phyloP scores from a whole-genome alignment of 2,329 filamentous ascomycete species.

The Claviceps sp. region DNA sequence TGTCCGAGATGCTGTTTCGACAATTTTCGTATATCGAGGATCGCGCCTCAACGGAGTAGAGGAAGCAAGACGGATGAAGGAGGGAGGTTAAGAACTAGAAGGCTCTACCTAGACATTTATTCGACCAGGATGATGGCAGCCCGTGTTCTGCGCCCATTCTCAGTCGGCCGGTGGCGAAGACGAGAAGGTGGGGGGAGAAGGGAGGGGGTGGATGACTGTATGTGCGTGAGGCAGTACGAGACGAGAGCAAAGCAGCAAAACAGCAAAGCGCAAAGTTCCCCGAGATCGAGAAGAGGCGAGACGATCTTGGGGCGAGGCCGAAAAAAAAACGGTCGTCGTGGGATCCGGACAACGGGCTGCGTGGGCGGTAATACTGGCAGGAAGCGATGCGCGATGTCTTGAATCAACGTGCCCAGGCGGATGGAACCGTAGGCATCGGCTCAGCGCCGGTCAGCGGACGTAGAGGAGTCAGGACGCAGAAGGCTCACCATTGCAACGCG shows the following conservation, averaged over 20 bases:
- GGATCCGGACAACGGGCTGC: too few relatives aligned
- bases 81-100: conserved; percentile 8
- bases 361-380: too few relatives aligned
- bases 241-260: not conserved
- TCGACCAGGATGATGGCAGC: conserved; percentile 11
- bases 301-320: too few relatives aligned
- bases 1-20: not conserved
- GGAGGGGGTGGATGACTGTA: not conserved
- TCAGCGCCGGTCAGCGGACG: too few relatives aligned
- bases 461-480: too few relatives aligned
- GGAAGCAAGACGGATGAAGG: not conserved
- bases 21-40: not conserved
- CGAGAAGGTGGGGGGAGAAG: not conserved
- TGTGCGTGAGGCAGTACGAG: not conserved
- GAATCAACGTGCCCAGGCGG: too few relatives aligned
- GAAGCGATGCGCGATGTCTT: too few relatives aligned
- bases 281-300: not conserved
- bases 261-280: not conserved
- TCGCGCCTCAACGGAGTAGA: not conserved
- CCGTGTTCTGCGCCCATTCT: conserved; percentile 20
- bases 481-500: too few relatives aligned
- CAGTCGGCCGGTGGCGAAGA: conserved; percentile 10
- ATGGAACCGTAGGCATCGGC: too few relatives aligned
- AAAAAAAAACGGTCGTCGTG: too few relatives aligned
- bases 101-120: conserved; percentile 13